Conservation (phyloP, 2,329 filamentous ascomycete species). For the Calonectria honghensis region DNA sequence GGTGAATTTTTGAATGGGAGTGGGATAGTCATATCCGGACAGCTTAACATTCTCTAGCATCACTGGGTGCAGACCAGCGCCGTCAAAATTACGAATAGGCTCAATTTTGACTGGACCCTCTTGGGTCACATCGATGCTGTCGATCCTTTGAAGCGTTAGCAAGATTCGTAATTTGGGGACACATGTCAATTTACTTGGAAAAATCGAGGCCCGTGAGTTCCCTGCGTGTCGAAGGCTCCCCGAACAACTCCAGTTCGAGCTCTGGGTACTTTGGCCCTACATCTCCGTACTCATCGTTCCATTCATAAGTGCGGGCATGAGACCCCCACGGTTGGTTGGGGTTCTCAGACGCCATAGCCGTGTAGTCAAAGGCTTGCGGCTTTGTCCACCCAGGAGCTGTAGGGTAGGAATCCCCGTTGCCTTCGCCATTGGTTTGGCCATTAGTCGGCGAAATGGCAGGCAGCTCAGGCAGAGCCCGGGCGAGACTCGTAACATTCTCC, state of each 20-base stretch:
- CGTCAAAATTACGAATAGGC: constrained; percentile 77
- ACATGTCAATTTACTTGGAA: constrained; percentile 69
- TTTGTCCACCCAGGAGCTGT: constrained; percentile 67
- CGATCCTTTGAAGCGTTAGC: constrained; percentile 67
- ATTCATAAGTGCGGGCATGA: constrained; percentile 84
- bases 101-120: constrained; percentile 72
- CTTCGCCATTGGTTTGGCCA: neutral
- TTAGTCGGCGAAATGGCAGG: neutral
- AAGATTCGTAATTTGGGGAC: neutral
- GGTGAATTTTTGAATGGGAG: constrained; percentile 90
- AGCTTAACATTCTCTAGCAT: constrained; percentile 86
- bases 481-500: constrained; percentile 32
- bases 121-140: constrained; percentile 73
- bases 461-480: constrained; percentile 34
- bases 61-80: constrained; percentile 89
- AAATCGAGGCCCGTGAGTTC: constrained; percentile 77
- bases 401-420: constrained; percentile 51
- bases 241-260: constrained; percentile 87
- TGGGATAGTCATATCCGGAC: constrained; percentile 82
- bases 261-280: constrained; percentile 82
- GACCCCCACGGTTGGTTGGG: constrained; percentile 65
- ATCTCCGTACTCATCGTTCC: constrained; percentile 90
- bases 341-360: constrained; percentile 48
- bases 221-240: constrained; percentile 69
- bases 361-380: constrained; percentile 70